A percentile compares a stretch with the other conserved stretches of the same genome.
Evolutionary conservation across 371 early-diverging fungal genomes (phyloP).

Genomic region (Parasitella parasitica): DNA sequence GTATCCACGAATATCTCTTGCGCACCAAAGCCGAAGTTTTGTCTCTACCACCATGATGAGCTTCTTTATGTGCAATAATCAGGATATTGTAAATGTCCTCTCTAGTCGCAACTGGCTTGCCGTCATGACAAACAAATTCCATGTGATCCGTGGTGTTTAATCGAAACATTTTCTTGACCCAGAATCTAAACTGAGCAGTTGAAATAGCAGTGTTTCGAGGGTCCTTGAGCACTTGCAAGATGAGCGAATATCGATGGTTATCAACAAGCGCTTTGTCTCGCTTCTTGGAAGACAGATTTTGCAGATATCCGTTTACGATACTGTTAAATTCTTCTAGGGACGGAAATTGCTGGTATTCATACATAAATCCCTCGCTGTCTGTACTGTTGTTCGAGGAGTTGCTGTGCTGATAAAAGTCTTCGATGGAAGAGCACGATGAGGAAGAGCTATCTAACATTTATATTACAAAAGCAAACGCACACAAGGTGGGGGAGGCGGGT

Average conservation of each 20-base stretch:
- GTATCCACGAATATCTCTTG: conserved; percentile 58
- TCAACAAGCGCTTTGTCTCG: conserved; percentile 62
- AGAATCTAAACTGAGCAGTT: conserved; percentile 66
- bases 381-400: not conserved
- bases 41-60: conserved; percentile 64
- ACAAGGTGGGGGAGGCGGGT: too few relatives aligned
- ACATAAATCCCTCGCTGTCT: not conserved
- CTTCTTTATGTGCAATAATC: conserved; percentile 56
- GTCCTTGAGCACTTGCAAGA: conserved; percentile 57
- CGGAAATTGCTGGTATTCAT: conserved; percentile 42
- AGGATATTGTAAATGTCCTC: conserved; percentile 59
- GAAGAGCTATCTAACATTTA: not conserved
- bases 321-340: conserved; percentile 34
- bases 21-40: conserved; percentile 64
- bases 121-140: conserved; percentile 53
- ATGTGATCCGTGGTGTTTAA: conserved; percentile 29
- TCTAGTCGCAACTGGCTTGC: conserved; percentile 62
- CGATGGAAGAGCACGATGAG: not conserved
- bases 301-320: conserved; percentile 52
- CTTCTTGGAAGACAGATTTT: conserved; percentile 59
- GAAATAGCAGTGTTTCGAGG: conserved; percentile 64
- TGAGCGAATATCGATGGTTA: conserved; percentile 50
- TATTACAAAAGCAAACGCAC: not conserved
- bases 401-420: not conserved
- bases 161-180: conserved; percentile 69